Percentiles rank a stretch among this genome's conserved stretches.
Conservation (phyloP, 768 basidiomycete genomes). For the Hericium rajendrae region DNA sequence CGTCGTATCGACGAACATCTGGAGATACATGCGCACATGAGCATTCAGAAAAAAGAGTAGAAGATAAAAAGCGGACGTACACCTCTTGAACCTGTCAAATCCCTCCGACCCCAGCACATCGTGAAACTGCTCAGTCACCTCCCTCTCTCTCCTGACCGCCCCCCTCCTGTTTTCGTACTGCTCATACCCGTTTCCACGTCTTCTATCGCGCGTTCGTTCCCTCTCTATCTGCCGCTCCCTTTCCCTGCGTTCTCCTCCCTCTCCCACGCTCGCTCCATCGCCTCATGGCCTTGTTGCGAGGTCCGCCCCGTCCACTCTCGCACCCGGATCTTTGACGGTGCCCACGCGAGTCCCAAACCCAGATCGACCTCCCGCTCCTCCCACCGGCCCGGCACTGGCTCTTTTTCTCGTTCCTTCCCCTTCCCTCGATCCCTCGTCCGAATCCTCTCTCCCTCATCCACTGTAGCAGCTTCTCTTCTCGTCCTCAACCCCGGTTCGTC, state of each 20-base stretch:
- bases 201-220: constrained; percentile 6
- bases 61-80: constrained; percentile 30
- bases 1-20: constrained; percentile 74
- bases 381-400: constrained; percentile 13
- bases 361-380: constrained; percentile 13
- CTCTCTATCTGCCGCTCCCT: constrained; percentile 17
- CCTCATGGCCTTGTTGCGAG: constrained; percentile 5
- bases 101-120: constrained; percentile 11
- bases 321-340: constrained; percentile 14
- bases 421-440: constrained; percentile 14
- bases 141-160: constrained; percentile 3
- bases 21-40: not conserved
- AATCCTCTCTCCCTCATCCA: not conserved
- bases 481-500: constrained; percentile 1
- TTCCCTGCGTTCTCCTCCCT: constrained; percentile 17
- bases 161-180: constrained; percentile 15
- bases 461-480: no score
- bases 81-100: constrained; percentile 39
- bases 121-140: constrained; percentile 11
- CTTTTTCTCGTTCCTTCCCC: constrained; percentile 20
- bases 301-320: constrained; percentile 11
- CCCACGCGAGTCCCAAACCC: constrained; percentile 13
- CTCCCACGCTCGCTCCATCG: constrained; percentile 8
- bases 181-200: constrained; percentile 17
- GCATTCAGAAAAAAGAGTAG: not conserved